Conservation (phyloP, 75 land plant species). For the Selaginella tamariscina region DNA sequence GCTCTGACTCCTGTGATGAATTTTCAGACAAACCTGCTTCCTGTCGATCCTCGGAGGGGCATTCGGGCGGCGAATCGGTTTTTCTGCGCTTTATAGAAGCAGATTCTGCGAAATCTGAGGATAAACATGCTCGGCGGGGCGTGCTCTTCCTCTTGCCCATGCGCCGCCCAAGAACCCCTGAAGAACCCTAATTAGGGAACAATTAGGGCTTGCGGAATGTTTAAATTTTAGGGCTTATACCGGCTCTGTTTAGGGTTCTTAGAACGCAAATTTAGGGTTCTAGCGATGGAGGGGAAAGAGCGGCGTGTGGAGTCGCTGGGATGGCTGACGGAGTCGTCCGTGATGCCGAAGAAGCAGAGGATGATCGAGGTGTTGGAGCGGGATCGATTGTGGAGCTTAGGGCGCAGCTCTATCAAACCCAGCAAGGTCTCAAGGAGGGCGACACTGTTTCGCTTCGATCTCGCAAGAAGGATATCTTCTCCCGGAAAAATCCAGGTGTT, state of each 20-base stretch:
- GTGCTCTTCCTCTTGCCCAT: neutral
- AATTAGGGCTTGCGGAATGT: neutral
- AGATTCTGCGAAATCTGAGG: no score
- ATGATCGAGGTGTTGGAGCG: constrained; percentile 72
- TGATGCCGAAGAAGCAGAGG: constrained; percentile 77
- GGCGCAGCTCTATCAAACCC: constrained; percentile 81
- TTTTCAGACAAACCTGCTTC: no score
- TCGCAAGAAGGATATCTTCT: constrained; percentile 47
- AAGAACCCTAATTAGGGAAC: no score
- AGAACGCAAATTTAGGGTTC: neutral
- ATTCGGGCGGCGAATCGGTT: neutral
- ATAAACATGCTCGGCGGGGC: neutral
- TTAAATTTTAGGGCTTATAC: neutral
- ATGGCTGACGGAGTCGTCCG: constrained; percentile 90
- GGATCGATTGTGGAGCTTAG: constrained; percentile 82
- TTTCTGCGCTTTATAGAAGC: neutral
- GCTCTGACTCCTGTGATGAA: no score
- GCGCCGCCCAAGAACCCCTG: neutral
- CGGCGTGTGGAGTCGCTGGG: constrained; percentile 69
- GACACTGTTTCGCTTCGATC: constrained; percentile 38
- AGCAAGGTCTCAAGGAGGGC: constrained; percentile 50
- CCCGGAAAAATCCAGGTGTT: constrained; percentile 65
- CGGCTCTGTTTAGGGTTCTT: no score
- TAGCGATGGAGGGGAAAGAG: constrained; percentile 8
- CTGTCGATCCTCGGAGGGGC: constrained; percentile 1